These are phyloP conservation scores for Gardenia jasminoides DNA, from an alignment of 257 asterid genomes.

Conservation along the genomic window DNA sequence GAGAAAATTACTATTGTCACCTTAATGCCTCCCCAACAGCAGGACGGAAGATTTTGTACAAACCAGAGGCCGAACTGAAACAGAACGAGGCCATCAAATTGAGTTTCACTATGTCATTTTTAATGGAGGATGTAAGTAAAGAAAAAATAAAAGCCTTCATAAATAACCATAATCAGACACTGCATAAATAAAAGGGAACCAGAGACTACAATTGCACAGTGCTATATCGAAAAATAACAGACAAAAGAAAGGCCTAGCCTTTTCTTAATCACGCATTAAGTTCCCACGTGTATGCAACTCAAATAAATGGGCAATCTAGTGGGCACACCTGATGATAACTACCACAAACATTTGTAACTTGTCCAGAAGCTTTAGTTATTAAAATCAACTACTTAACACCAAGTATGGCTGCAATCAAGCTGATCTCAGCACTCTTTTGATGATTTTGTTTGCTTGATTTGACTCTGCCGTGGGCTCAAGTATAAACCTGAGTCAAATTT, in stretches of 20 bases:
- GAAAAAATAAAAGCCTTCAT: background rate
- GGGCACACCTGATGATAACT: no score
- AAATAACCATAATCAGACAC: background rate
- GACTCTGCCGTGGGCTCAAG: background rate
- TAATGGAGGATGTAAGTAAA: background rate
- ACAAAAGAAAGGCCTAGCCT: background rate
- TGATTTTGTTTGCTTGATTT: background rate
- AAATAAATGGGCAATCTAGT: background rate
- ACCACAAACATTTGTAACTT: background rate
- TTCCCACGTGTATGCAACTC: background rate
- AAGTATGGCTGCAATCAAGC: background rate
- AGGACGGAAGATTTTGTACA: conserved; percentile 84
- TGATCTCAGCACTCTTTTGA: background rate
- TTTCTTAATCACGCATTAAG: background rate
- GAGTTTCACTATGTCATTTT: conserved; percentile 8
- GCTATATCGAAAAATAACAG: background rate
- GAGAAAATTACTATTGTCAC: conserved; percentile 28
- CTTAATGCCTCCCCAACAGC: conserved; percentile 90
- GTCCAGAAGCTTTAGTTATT: background rate
- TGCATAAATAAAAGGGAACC: background rate
- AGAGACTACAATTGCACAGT: background rate
- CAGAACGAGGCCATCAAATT: conserved; percentile 22
- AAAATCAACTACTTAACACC: background rate
- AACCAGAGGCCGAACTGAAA: conserved; percentile 71
- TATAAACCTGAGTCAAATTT: no score